Base-by-base conservation (phyloP, 2,329 filamentous ascomycete species). In the Stachybotrys elegans region DNA sequence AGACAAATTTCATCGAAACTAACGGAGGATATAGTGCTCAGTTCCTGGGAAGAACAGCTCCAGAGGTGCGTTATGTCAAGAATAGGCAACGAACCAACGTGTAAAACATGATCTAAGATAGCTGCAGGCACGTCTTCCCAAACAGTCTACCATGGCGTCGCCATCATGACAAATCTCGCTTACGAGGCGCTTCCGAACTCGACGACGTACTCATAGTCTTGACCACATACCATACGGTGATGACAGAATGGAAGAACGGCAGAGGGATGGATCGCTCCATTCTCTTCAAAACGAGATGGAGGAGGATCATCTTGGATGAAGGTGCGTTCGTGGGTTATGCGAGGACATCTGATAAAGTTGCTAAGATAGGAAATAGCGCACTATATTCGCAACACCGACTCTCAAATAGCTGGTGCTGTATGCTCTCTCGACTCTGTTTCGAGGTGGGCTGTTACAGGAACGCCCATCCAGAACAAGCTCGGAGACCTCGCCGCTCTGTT, bases 381-480 rank as follows among this genome's bases (percentile, higher is more conserved):
- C 44, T 51, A 62, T 4, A 68, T 73, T 25, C 60, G 67, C 3
- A 67, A 67, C 29, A 47, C 50, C 2, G 50, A 55, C 4, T 62
- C 65, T 0, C 40, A 47, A 14, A 69, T 65, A 50, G 57, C 66
- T 3, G 56, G 51, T 46, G 66, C 67, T 3, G 51, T 68, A 1
- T 69, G 60, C 35, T 54, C 56, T 3, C 52, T 75, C 0, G 44
- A 63, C 0, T 55, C 65, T 0, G 45, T 54, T 17, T 57, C 56
- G 2, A 59, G 71, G 7, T 75, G 72, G 71, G 67, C 65, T 2
- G 62, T 76, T 2, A 73, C 69, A 0, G 71, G 70, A 2, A 75
- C 71, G 0, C 72, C 72, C 0, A 68, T 76, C 2, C 71, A 75
- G 43, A 76, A 75, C 43, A 52, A 53, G 2, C 53, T 72, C 0